phyloP scores from a whole-genome alignment of 2,329 filamentous ascomycete species.

The Fusarium cicatricum region DNA sequence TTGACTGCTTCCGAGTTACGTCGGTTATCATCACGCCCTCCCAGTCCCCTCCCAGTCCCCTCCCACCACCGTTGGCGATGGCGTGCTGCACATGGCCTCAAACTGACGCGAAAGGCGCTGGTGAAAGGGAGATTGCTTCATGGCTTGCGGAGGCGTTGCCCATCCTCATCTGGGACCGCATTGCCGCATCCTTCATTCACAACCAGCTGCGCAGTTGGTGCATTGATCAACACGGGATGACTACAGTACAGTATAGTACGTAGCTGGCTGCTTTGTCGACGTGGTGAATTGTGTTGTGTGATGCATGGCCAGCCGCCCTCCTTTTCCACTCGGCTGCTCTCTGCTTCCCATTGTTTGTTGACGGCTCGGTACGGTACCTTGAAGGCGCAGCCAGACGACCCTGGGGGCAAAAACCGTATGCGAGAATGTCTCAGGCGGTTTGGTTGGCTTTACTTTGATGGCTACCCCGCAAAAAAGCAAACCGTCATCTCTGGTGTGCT shows the following conservation, averaged over 20 bases:
- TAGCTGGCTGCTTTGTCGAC: not conserved
- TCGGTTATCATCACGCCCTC: slow-evolving; percentile 23
- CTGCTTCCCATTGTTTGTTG: slow-evolving; percentile 7
- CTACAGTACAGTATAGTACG: too few relatives aligned
- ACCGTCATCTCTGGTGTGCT: slow-evolving; percentile 8
- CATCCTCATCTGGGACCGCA: not conserved
- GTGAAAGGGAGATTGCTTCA: slow-evolving; percentile 1
- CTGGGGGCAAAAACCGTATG: slow-evolving; percentile 13
- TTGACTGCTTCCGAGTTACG: slow-evolving; percentile 9
- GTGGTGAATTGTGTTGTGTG: not conserved
- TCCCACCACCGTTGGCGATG: slow-evolving; percentile 21
- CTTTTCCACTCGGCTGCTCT: not conserved
- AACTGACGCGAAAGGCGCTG: slow-evolving; percentile 22
- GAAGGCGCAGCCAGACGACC: slow-evolving; percentile 17
- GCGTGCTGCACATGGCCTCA: slow-evolving; percentile 24
- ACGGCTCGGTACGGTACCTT: slow-evolving; percentile 19
- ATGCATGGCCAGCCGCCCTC: not conserved
- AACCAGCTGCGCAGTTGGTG: slow-evolving; percentile 3
- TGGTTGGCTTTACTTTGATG: not conserved
- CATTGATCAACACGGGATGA: slow-evolving; percentile 11
- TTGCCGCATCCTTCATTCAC: not conserved
- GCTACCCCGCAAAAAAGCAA: slow-evolving; percentile 36
- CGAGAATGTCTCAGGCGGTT: slow-evolving; percentile 13
- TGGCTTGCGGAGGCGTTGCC: slow-evolving; percentile 3
- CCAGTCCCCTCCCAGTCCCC: too few relatives aligned